phyloP scores from a whole-genome alignment of 768 basidiomycete species.

The Tricholoma saponaceum region DNA sequence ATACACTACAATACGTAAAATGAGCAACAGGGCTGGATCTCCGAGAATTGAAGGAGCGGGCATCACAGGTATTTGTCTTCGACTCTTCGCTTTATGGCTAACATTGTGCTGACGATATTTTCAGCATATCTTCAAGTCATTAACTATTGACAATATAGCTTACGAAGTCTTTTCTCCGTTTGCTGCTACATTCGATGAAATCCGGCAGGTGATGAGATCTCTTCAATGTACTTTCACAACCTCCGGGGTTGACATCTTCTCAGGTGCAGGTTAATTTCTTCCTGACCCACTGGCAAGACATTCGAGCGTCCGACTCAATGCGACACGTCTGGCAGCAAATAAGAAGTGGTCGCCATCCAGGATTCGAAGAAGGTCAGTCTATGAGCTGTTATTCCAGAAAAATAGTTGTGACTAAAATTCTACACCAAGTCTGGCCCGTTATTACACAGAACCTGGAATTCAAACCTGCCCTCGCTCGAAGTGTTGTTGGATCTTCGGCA shows the following conservation, averaged over 20 bases:
- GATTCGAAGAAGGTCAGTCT: slow-evolving; percentile 74
- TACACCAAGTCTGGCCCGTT: slow-evolving; percentile 56
- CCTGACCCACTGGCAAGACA: slow-evolving; percentile 77
- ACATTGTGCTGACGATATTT: not conserved
- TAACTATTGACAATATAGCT: slow-evolving; percentile 77
- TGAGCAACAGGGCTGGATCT: slow-evolving; percentile 59
- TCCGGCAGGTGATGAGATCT: slow-evolving; percentile 54
- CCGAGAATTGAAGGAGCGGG: slow-evolving; percentile 66
- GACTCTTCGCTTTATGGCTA: not conserved
- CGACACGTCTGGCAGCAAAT: slow-evolving; percentile 83
- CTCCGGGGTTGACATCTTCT: slow-evolving; percentile 38
- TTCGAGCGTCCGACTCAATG: slow-evolving; percentile 82
- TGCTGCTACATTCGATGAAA: slow-evolving; percentile 75
- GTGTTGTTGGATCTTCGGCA: slow-evolving; percentile 12
- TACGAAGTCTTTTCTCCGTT: slow-evolving; percentile 86
- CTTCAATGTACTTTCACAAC: slow-evolving; percentile 21
- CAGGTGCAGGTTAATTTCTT: slow-evolving; percentile 73
- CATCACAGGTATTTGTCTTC: slow-evolving; percentile 41
- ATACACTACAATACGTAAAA: not conserved
- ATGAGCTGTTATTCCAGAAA: not conserved
- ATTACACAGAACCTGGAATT: slow-evolving; percentile 64
- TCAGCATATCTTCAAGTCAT: slow-evolving; percentile 71
- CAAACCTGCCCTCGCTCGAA: slow-evolving; percentile 37
- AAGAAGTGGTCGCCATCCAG: slow-evolving; percentile 75
- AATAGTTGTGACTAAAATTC: slow-evolving; percentile 8